These are phyloP conservation scores for Lactarius pseudohatsudake DNA, from an alignment of 768 basidiomycete species.

Conservation along the genomic window DNA sequence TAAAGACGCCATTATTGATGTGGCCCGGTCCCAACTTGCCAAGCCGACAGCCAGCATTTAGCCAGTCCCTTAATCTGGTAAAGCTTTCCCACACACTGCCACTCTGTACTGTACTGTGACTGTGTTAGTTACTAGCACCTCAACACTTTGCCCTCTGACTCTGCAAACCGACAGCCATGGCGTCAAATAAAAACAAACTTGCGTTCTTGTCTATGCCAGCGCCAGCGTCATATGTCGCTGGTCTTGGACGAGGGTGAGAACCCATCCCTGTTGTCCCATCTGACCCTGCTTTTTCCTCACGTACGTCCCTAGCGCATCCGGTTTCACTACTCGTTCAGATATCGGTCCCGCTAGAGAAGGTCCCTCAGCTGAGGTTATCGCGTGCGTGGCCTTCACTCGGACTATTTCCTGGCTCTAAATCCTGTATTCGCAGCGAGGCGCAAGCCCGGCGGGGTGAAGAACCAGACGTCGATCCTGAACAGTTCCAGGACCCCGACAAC, in stretches of 20 bases:
- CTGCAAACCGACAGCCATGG: slow-evolving; percentile 36
- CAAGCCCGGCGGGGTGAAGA: slow-evolving; percentile 87
- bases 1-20: slow-evolving; percentile 34
- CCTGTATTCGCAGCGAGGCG: slow-evolving; percentile 61
- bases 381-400: slow-evolving; percentile 49
- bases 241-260: slow-evolving; percentile 92
- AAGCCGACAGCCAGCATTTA: no score
- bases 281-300: slow-evolving; percentile 21
- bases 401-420: slow-evolving; percentile 11
- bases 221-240: slow-evolving; percentile 96
- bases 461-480: slow-evolving; percentile 82
- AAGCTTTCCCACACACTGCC: neutral
- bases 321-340: slow-evolving; percentile 97
- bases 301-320: slow-evolving; percentile 67
- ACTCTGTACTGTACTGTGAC: neutral
- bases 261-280: neutral
- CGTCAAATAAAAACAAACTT: slow-evolving; percentile 69
- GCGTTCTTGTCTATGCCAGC: slow-evolving; percentile 91
- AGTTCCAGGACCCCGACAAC: slow-evolving; percentile 96
- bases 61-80: no score
- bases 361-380: slow-evolving; percentile 86
- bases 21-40: no score
- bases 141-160: neutral
- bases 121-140: no score
- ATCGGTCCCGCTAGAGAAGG: slow-evolving; percentile 98